A percentile compares a stretch with the other conserved stretches of the same genome.
Evolutionary conservation across 495 filamentous ascomycete species (phyloP).

Genomic region (Penicillium pulvis): DNA sequence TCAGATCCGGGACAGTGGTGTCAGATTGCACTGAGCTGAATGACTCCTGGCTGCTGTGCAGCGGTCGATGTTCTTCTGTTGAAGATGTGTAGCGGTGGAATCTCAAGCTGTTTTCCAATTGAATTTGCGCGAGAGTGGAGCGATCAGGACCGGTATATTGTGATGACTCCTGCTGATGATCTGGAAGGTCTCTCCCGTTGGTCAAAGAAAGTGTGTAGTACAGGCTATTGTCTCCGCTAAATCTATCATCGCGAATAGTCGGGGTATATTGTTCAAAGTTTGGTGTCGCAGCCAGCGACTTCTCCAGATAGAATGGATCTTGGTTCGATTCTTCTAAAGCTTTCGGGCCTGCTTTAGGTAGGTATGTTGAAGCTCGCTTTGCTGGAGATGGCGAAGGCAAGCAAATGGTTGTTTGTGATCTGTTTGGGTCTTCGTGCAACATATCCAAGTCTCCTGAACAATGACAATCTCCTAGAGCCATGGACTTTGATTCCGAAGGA

Average conservation of each 20-base stretch:
- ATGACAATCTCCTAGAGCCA: constrained; percentile 43
- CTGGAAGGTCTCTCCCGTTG: constrained; percentile 18
- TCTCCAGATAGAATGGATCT: constrained; percentile 51
- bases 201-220: constrained; percentile 43
- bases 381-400: constrained; percentile 34
- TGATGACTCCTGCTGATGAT: constrained; percentile 16
- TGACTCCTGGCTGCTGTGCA: constrained; percentile 38
- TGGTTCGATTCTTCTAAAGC: constrained; percentile 43
- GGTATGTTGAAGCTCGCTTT: constrained; percentile 42
- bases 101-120: constrained; percentile 38
- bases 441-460: constrained; percentile 40
- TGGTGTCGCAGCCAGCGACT: constrained; percentile 36
- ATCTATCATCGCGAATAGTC: constrained; percentile 39
- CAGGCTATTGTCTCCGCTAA: constrained; percentile 34
- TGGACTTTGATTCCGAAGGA: constrained; percentile 38
- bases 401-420: constrained; percentile 39
- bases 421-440: constrained; percentile 35
- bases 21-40: constrained; percentile 44
- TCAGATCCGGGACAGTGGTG: constrained; percentile 41
- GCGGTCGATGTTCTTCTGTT: constrained; percentile 24
- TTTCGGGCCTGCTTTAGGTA: constrained; percentile 31
- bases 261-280: constrained; percentile 31
- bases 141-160: constrained; percentile 29
- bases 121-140: constrained; percentile 40
- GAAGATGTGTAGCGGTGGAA: constrained; percentile 34